Base-by-base conservation (phyloP, 2,329 filamentous ascomycete genomes). In the Gnomoniopsis smithogilvyi region DNA sequence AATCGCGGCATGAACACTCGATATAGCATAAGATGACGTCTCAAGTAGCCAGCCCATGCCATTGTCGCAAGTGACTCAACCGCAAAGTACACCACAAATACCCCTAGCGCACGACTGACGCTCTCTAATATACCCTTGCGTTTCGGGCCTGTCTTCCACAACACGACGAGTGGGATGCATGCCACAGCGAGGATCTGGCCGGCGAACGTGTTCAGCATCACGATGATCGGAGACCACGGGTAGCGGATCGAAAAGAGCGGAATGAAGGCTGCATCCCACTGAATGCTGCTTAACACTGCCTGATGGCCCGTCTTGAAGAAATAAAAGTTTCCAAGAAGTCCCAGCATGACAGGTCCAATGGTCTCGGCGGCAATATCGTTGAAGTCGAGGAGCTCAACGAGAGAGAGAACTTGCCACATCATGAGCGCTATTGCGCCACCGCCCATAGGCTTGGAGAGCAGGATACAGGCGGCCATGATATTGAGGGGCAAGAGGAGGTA, bases 241-340 rank as follows among this genome's bases (percentile, higher is more conserved):
- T 99, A 97, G 59, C 85, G 84, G 64, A 99, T 85, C 6, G 84
- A 85, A 60, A 88, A 86, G 8, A 98, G 81, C 0, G 94, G 90
- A 65, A 99, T 91, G 75, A 99, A 99, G 3, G 92, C 94, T 21
- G 86, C 85, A 75, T 99, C 95, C 95, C 95, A 99, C 70, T 99
- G 95, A 69, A 99, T 94, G 64, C 87, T 91, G 65, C 88, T 84
- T 24, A 96, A 82, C 0, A 87, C 89, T 14, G 94, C 94, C 74
- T 98, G 94, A 73, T 99, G 95, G 62, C 95, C 95, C 0, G 95
- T 99, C 71, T 96, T 97, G 85, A 99, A 99, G 79, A 88, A 99
- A 78, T 97, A 88, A 74, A 94, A 96, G 68, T 90, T 92, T 61
- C 93, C 95, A 1, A 99, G 84, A n/a, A 98, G 76, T 12, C 87